These are phyloP conservation scores for Pythium oligandrum DNA, from an alignment of 352 stramenopile genomes.

Conservation along the genomic window DNA sequence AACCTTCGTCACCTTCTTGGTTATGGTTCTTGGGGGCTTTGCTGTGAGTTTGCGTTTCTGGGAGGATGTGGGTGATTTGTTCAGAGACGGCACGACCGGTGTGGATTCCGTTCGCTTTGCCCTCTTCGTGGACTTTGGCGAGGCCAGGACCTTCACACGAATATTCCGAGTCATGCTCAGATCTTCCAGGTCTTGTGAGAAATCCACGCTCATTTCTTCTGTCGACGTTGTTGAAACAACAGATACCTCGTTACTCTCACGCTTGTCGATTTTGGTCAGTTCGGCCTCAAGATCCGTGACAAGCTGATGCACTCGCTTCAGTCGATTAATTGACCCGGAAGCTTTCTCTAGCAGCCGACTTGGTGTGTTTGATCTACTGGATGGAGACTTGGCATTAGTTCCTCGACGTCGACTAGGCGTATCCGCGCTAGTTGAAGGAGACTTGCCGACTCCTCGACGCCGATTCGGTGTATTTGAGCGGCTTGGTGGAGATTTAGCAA, in stretches of 20 bases:
- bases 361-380: too few species aligned
- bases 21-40: slow-evolving; percentile 1
- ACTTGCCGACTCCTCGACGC: too few species aligned
- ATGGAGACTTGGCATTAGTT: too few species aligned
- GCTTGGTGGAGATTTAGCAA: too few species aligned
- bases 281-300: slow-evolving; percentile 16
- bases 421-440: too few species aligned
- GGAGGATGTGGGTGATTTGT: slow-evolving; percentile 1
- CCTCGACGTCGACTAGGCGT: too few species aligned
- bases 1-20: background rate
- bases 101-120: background rate
- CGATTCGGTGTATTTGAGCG: too few species aligned
- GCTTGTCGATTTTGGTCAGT: slow-evolving; percentile 19
- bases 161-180: too few species aligned
- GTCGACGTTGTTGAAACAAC: slow-evolving; percentile 6
- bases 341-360: too few species aligned
- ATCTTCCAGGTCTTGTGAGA: slow-evolving; percentile 7
- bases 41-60: slow-evolving; percentile 14
- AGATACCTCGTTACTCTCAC: slow-evolving; percentile 8
- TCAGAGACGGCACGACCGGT: background rate
- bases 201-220: slow-evolving; percentile 6
- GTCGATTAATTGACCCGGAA: slow-evolving; percentile 1
- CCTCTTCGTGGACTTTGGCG: background rate
- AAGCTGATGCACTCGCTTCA: slow-evolving; percentile 12
- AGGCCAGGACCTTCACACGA: too few species aligned